Evolutionary conservation across 352 stramenopile genomes (phyloP).

Genomic region (Pilasporangium apinafurcum): DNA sequence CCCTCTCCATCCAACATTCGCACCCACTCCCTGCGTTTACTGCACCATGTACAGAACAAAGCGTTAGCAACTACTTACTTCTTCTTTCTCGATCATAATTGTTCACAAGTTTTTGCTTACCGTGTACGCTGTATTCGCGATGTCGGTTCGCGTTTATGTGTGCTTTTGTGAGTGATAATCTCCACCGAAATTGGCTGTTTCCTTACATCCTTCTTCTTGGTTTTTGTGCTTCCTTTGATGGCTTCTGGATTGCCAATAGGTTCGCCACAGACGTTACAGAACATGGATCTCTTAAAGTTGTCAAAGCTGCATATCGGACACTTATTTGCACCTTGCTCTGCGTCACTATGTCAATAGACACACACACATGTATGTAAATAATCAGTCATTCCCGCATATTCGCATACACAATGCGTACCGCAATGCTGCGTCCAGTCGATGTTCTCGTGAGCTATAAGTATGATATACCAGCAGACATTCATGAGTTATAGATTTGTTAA

Average conservation of each 20-base stretch:
- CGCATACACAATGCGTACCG: neutral
- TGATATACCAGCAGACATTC: no score
- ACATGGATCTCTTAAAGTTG: conserved; percentile 26
- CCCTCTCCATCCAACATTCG: conserved; percentile 32
- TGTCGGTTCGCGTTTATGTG: neutral
- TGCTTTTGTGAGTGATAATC: neutral
- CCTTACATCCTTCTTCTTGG: neutral
- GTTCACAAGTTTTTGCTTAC: no score
- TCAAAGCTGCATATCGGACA: conserved; percentile 25
- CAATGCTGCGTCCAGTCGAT: neutral
- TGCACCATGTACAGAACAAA: no score
- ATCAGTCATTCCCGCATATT: neutral
- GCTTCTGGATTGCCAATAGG: neutral
- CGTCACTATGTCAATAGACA: no score
- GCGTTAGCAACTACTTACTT: no score
- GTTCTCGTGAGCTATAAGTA: neutral
- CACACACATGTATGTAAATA: no score
- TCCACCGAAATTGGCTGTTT: neutral
- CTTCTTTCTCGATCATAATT: no score
- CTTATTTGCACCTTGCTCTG: conserved; percentile 17
- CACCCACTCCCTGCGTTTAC: conserved; percentile 25
- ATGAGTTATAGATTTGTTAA: no score
- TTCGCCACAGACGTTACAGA: conserved; percentile 21
- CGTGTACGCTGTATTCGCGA: neutral
- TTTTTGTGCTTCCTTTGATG: neutral